Evolutionary conservation across 257 asterid genomes (phyloP), one percentile per base, ranked within the genome.

Genomic region (Solanum neorickii): DNA sequence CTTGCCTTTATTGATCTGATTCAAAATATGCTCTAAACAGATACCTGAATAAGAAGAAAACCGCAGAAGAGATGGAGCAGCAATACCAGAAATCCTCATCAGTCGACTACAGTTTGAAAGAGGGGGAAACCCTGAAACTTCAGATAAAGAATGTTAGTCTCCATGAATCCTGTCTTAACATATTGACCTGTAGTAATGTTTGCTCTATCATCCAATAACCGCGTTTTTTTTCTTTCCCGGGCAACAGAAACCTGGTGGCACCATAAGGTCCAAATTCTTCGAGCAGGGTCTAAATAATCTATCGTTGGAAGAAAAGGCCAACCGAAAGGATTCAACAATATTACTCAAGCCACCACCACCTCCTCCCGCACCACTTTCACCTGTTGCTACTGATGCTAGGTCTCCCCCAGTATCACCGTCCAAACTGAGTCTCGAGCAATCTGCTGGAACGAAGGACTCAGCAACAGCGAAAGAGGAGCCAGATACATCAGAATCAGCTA

Each of bases 21-120:
- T 88, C 41, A 10, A 15, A 72, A 88, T 83, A 49, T 90, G 39
- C 39, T 83, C 85, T 84, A 52, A 47, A 83, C 69, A 97, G 99
- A 97, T 97, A 97, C 88, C 94, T 96, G 86, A 94, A 96, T 82
- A 97, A 97, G 93, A 96, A 96, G 93, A 97, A 93, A 92, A 91
- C 96, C 59, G 99, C 99, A 41, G 98, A 96, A 91, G 99, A 97
- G 90, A 97, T 97, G 99, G 99, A 97, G 91, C 97, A 96, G 82
- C 98, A 95, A 86, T 91, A 88, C 95, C 98, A 94, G 92, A 91
- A 93, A 16, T 91, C 93, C 82, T 93, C 97, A 69, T 94, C 98
- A 73, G 92, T 92, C 85, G 99, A 97, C 91, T 97, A 97, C 89
- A 97, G 99, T 89, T 89, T 97, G 75, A 97, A 97, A 92, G 99